A percentile compares a stretch with the other conserved stretches of the same genome.
These are phyloP conservation scores for Pythium angustatum DNA, from an alignment of 352 stramenopile genomes.

Conservation along the genomic window DNA sequence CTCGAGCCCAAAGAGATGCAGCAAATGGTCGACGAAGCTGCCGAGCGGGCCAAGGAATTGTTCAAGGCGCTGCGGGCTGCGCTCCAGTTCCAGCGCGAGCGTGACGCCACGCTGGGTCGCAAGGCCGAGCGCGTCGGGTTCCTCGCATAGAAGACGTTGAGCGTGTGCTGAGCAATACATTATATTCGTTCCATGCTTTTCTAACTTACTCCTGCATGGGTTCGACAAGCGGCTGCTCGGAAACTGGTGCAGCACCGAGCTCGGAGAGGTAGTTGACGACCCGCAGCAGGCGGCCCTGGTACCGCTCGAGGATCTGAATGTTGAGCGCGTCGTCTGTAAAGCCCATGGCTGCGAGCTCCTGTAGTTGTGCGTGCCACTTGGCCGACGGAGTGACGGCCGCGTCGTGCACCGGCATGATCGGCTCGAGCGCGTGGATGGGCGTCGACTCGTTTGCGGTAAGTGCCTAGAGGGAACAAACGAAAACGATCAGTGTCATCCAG, in stretches of 20 bases:
- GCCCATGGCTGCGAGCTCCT: conserved; percentile 66
- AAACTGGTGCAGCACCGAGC: conserved; percentile 25
- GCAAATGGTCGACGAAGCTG: conserved; percentile 76
- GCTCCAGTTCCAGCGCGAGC: conserved; percentile 49
- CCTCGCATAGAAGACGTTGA: conserved; percentile 24
- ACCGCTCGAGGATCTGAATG: conserved; percentile 72
- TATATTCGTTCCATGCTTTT: conserved; percentile 10
- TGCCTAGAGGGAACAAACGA: conserved; percentile 21
- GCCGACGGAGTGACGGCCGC: conserved; percentile 46
- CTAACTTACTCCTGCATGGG: conserved; percentile 46
- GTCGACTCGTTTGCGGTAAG: conserved; percentile 38
- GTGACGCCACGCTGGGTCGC: conserved; percentile 46
- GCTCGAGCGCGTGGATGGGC: conserved; percentile 74
- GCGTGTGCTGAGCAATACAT: background rate
- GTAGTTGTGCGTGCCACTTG: conserved; percentile 70
- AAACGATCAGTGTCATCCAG: background rate
- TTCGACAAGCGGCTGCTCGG: conserved; percentile 25
- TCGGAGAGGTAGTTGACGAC: conserved; percentile 85
- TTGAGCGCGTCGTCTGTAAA: conserved; percentile 71
- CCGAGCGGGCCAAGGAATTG: conserved; percentile 60
- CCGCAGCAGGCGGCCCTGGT: conserved; percentile 78
- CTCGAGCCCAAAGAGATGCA: conserved; percentile 80
- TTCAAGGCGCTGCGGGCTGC: conserved; percentile 57
- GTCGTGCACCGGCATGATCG: conserved; percentile 47
- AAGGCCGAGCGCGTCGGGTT: conserved; percentile 70